Evolutionary conservation across 169 alveolate genomes (phyloP).

Genomic region (Cryptosporidium meleagridis): DNA sequence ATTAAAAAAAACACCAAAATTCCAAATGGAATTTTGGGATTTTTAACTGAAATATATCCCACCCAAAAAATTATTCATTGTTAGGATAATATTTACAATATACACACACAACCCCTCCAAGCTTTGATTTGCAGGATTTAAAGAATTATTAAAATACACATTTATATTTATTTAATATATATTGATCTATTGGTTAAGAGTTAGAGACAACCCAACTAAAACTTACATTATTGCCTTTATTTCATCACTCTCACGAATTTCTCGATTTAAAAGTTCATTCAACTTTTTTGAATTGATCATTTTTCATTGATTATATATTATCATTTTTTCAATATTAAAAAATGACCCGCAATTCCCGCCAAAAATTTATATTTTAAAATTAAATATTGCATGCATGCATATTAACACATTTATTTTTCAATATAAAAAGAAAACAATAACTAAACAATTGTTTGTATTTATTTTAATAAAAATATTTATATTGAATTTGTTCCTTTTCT

Average conservation of each 20-base stretch:
- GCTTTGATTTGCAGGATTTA: neutral
- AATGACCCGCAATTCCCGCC: neutral
- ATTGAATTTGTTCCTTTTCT: neutral
- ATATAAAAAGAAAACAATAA: too few relatives aligned
- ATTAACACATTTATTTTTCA: neutral
- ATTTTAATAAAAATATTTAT: too few relatives aligned
- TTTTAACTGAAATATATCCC: neutral
- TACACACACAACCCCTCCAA: neutral
- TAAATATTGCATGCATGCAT: neutral
- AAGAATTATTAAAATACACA: neutral
- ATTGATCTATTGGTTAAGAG: neutral
- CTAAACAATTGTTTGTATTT: neutral
- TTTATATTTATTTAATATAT: too few relatives aligned
- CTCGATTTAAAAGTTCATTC: conserved; percentile 22
- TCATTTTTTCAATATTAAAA: neutral
- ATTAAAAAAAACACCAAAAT: too few relatives aligned
- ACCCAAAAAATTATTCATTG: neutral
- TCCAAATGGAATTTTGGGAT: neutral
- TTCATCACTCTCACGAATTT: neutral
- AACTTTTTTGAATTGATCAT: conserved; percentile 55
- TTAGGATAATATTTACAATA: too few relatives aligned
- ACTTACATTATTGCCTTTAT: conserved; percentile 52
- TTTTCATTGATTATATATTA: neutral
- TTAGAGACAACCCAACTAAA: neutral
- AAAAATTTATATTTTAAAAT: neutral